These are phyloP conservation scores for Phytophthora idaei DNA, from an alignment of 352 stramenopile species.

Conservation along the genomic window DNA sequence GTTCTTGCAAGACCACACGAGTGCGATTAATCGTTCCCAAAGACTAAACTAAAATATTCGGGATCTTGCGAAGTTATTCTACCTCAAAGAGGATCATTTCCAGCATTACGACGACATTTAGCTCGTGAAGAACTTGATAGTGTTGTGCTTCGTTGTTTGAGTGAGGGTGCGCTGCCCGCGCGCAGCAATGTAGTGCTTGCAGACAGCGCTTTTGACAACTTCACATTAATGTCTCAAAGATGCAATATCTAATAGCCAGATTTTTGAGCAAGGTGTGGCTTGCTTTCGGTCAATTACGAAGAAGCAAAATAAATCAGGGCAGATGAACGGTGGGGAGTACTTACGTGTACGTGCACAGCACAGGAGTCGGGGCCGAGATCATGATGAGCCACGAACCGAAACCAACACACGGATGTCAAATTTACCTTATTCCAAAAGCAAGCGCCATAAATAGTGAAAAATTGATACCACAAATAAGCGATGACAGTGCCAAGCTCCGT, in stretches of 20 bases:
- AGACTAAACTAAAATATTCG: background rate
- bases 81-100: background rate
- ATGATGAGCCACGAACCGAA: background rate
- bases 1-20: background rate
- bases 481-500: background rate
- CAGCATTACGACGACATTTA: background rate
- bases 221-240: background rate
- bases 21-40: background rate
- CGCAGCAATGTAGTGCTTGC: background rate
- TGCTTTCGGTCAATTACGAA: background rate
- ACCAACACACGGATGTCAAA: background rate
- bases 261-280: no score
- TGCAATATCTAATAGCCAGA: background rate
- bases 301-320: background rate
- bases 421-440: background rate
- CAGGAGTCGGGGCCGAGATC: background rate
- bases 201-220: background rate
- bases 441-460: constrained; percentile 1
- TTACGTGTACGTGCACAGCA: background rate
- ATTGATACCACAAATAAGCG: background rate
- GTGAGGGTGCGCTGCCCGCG: background rate
- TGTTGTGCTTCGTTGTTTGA: background rate
- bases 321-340: constrained; percentile 1
- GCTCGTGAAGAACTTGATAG: background rate
- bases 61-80: background rate